Conservation (phyloP, 2,329 filamentous ascomycete genomes). For the Fusarium sp. region DNA sequence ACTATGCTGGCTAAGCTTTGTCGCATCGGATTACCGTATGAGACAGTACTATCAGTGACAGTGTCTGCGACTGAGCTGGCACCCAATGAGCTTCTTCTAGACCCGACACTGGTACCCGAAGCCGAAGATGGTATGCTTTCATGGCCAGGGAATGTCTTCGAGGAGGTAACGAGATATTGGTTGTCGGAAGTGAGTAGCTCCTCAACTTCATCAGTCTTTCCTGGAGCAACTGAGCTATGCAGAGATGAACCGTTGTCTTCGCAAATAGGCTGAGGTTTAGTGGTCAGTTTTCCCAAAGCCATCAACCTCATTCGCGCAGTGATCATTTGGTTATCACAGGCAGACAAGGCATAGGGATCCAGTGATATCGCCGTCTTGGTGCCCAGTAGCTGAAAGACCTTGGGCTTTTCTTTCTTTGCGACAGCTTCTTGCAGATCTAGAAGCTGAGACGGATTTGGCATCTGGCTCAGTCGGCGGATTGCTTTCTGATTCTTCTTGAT, state of each 20-base stretch:
- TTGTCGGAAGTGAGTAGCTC: background rate
- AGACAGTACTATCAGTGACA: background rate
- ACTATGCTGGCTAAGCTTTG: constrained; percentile 20
- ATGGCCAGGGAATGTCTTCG: accelerated
- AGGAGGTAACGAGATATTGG: too few relatives aligned
- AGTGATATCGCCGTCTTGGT: accelerated
- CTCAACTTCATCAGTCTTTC: accelerated
- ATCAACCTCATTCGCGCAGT: constrained; percentile 3
- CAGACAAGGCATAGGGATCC: background rate
- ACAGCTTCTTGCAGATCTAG: constrained; percentile 4
- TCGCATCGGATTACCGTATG: background rate
- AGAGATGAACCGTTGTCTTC: accelerated
- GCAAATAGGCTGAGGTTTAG: constrained; percentile 4
- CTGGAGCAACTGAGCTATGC: background rate
- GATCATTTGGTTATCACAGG: constrained; percentile 8
- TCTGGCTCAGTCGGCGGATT: constrained; percentile 28
- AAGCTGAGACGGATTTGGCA: constrained; percentile 26
- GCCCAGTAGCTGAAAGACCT: accelerated
- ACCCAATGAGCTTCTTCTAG: constrained; percentile 24
- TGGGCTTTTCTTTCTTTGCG: accelerated
- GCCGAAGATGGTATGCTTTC: constrained; percentile 7
- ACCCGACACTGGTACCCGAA: background rate
- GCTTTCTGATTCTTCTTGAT: constrained; percentile 41
- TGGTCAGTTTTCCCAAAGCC: background rate
- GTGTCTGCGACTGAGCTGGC: constrained; percentile 11